Base-by-base conservation (phyloP, 2,329 filamentous ascomycete genomes). In the Apiospora koreana region DNA sequence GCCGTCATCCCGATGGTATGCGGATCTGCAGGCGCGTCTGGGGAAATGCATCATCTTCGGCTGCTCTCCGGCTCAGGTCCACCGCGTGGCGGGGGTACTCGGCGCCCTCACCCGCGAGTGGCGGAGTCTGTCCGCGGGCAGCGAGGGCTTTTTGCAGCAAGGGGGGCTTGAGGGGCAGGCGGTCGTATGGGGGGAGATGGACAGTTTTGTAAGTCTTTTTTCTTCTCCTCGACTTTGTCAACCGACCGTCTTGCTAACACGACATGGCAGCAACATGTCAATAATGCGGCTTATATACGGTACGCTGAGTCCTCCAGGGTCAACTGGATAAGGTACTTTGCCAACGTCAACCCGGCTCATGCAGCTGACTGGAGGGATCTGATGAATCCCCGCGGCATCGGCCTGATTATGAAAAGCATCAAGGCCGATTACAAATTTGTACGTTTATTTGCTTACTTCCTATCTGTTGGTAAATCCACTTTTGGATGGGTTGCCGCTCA, bases 341-440 rank as follows among this genome's bases (percentile, higher is more conserved):
- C 89, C 5, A 81, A 85, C 71, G 83, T 89, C 65, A 90, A 94
- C 75, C 88, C 89, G 0, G 79, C 81, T 41, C 86, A 95, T 73
- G 84, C 84, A 70, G 79, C 84, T 54, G 83, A 88, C 72, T 97
- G 94, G 94, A 80, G 82, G 18, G 87, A 92, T 65, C 83, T 97
- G 50, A 88, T 93, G 83, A 90, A 87, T 18, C 89, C 92, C 0
- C 86, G 83, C 31, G 87, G 87, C 0, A 84, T 90, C 23, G 94
- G 95, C 0, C 79, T 97, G 69, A 96, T 97, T 71, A 81, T 97
- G 77, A 88, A 90, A 75, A 94, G 91, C 75, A 94, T 97, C 74
- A 92, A 88, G 75, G 91, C 93, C 0, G 92, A 97, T 74, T 97
- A 92, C 81, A 97, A 97, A 83, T 94, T 97, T 82, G 94, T 96